Conservation (phyloP, 345 rosid genomes). For the Lepidium didymum region DNA sequence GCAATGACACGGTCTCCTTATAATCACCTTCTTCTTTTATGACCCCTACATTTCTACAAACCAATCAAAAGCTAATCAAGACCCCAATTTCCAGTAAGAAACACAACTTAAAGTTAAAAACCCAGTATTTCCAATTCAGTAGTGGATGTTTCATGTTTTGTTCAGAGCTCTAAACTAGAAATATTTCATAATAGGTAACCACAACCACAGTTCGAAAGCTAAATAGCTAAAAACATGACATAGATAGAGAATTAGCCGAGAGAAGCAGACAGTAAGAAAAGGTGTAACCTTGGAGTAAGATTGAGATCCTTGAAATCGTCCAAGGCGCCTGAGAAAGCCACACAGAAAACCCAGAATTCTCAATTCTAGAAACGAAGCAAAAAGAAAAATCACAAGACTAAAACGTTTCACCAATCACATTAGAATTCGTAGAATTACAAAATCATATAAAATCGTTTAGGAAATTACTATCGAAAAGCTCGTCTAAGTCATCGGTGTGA, state of each 20-base stretch:
- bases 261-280: neutral
- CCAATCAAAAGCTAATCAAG: neutral
- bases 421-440: neutral
- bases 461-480: constrained; percentile 81
- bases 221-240: neutral
- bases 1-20: constrained; percentile 38
- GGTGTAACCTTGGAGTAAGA: constrained; percentile 48
- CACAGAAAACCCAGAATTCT: constrained; percentile 5
- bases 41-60: constrained; percentile 38
- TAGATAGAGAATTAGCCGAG: neutral
- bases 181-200: neutral
- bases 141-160: neutral
- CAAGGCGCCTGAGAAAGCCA: constrained; percentile 74
- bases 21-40: constrained; percentile 32
- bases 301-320: constrained; percentile 94
- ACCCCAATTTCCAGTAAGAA: neutral
- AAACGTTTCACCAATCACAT: neutral
- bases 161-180: neutral
- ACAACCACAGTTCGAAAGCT: neutral
- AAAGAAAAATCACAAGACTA: neutral
- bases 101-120: neutral
- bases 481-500: constrained; percentile 80
- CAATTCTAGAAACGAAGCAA: neutral
- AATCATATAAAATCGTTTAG: neutral
- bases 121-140: neutral